Base-by-base conservation (phyloP, 208 protist species). In the Spironucleus salmonicida region DNA sequence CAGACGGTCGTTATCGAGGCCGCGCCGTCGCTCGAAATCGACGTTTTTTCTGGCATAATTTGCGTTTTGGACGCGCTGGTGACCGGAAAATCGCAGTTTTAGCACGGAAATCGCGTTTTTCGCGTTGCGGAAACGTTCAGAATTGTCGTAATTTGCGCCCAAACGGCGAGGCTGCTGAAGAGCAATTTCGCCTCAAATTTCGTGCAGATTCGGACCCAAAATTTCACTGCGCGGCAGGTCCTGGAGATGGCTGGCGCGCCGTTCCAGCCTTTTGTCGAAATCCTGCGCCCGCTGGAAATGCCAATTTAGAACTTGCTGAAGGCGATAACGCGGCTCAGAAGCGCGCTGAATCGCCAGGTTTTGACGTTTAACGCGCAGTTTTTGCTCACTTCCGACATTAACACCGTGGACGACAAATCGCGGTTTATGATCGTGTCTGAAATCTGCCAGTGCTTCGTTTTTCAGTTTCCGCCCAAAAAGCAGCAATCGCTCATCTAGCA, bases 1-100 rank as follows among this genome's bases (percentile, higher is more conserved):
- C 85, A 87, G 58, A 98, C 94, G 94, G 86, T 99, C 69, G 71
- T 98, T 15, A 92, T 99, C 80, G 95, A 99, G 75, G 95, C 99
- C 83, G 91, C 98, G 62, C 94, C 98, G 82, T 81, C 94, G 19
- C 93, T 94, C 23, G 94, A 93, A 1, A 87, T 94, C 69, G 96
- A 99, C 68, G 91, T 99, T 0, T 87, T 97, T 35, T 91, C 93
- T 0, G 88, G 95, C 1, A 78, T 99, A 9, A 85, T 95, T 9
- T 91, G 94, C 0, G 84, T 99, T 0, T 80, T 99, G 0, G 93
- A 98, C 75, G 89, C 86, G 30, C 84, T 98, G 34, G 85, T 98
- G 62, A 88, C 94, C 0, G 90, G 93, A 40, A 90, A 96, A 75
- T 93, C 91, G 78, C 87, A 90, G 68, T 84, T 87, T 30, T 87